Conservation (phyloP, 2,329 filamentous ascomycete genomes). For the Microascus cirrosus region DNA sequence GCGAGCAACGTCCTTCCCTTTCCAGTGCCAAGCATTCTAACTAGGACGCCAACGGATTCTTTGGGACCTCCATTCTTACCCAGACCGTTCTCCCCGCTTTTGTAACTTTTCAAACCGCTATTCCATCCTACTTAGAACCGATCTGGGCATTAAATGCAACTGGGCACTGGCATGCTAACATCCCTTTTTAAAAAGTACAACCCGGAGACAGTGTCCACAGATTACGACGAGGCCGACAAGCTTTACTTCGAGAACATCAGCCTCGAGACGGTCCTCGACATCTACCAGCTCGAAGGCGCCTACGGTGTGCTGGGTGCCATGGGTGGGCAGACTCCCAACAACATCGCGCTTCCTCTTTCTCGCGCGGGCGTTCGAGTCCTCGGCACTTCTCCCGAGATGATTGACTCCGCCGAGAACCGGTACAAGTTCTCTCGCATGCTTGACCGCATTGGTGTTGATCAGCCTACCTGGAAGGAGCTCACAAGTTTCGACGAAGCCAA, state of each 20-base stretch:
- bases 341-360: conserved; percentile 84
- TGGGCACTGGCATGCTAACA: not conserved
- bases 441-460: conserved; percentile 87
- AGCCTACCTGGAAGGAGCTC: conserved; percentile 95
- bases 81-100: no score
- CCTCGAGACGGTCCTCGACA: conserved; percentile 81
- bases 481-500: conserved; percentile 89
- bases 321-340: conserved; percentile 96
- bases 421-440: conserved; percentile 99
- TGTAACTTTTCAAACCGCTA: no score
- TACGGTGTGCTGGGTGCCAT: conserved; percentile 86
- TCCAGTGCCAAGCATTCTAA: no score
- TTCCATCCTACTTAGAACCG: no score
- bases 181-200: conserved; percentile 44
- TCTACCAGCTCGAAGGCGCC: conserved; percentile 78
- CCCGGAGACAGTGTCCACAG: conserved; percentile 79
- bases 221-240: conserved; percentile 89
- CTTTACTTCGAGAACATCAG: conserved; percentile 97
- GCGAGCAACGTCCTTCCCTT: not conserved
- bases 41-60: no score
- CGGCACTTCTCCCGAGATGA: conserved; percentile 97
- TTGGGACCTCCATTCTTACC: no score
- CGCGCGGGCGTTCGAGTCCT: conserved; percentile 85
- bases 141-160: no score
- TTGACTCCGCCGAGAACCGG: conserved; percentile 91